Evolutionary conservation across 345 rosid genomes (phyloP), one percentile per base, ranked within the genome.

Genomic region (Eucalyptus dawsonii): DNA sequence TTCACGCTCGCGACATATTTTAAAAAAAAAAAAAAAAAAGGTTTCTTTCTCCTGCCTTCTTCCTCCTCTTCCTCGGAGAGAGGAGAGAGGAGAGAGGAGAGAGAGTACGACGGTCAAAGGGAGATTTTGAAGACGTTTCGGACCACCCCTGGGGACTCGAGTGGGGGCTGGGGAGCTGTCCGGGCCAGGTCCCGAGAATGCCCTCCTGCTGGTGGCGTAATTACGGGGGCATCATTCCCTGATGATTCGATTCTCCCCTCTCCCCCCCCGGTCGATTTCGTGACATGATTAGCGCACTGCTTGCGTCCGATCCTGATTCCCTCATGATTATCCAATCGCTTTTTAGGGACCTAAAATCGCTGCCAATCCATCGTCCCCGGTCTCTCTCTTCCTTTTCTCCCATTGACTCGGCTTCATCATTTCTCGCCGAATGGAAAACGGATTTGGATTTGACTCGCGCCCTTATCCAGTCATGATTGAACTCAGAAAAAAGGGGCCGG

Each of bases 21-120:
- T 13, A 6, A 6, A 51, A 16, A 51, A 51, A 16, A 14, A 50
- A 45, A 50, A 51, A 76, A 37, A 76, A 72, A 37, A 6, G 2
- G 37, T 3, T n/a, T 13, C 67, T 60, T 60, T 60, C 67, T 60
- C 58, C 58, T 53, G 22, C 11, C 53, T 50, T 50, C 53, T 10
- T 37, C 45, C 19, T 17, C 24, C 58, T 53, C 58, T 53, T 29
- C 31, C 34, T 76, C 27, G 83, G 45, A 6, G 45, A 86, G 87
- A 6, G 90, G 88, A 88, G 80, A 91, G 89, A 67, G 89, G 89
- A 88, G 80, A 91, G 89, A 58, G 89, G 88, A 88, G 89, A 90
- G 62, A 88, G 88, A 58, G 90, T 76, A 90, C 89, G 90, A 80
- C 22, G 93, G 94, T 89, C 90, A 91, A 91, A 91, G 89, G 72